phyloP scores from a whole-genome alignment of 768 basidiomycete genomes.

The Galerina marginata region DNA sequence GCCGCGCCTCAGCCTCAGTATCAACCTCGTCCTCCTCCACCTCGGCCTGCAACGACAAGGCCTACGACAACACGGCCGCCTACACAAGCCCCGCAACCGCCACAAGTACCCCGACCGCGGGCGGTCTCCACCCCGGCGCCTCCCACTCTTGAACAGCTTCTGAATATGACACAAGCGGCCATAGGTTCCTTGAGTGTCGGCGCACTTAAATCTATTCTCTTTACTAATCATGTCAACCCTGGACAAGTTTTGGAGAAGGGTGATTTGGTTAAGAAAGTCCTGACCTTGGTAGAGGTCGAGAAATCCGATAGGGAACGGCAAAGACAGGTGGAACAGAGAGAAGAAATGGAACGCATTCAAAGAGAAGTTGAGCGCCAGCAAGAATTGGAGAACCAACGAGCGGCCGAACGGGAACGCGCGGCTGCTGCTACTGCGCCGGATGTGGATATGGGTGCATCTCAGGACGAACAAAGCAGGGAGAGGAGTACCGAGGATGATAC shows the following conservation, averaged over 20 bases:
- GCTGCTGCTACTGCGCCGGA: slow-evolving; percentile 11
- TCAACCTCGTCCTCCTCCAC: slow-evolving; percentile 19
- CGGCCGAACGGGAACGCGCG: slow-evolving; percentile 35
- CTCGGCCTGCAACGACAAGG: slow-evolving; percentile 27
- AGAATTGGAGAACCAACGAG: slow-evolving; percentile 44
- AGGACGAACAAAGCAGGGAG: slow-evolving; percentile 13
- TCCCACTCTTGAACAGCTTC: slow-evolving; percentile 72
- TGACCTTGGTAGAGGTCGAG: slow-evolving; percentile 68
- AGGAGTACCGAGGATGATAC: neutral
- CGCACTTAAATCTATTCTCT: slow-evolving; percentile 79
- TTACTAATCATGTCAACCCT: slow-evolving; percentile 81
- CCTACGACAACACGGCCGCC: slow-evolving; percentile 21
- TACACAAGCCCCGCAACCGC: slow-evolving; percentile 22
- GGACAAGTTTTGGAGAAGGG: slow-evolving; percentile 84
- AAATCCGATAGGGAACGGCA: slow-evolving; percentile 55
- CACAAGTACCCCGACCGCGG: slow-evolving; percentile 43
- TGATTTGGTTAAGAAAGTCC: slow-evolving; percentile 78
- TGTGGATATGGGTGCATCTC: slow-evolving; percentile 22
- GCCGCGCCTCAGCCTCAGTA: slow-evolving; percentile 7
- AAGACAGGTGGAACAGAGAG: slow-evolving; percentile 48
- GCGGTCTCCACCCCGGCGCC: slow-evolving; percentile 49
- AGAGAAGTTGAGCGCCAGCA: slow-evolving; percentile 44
- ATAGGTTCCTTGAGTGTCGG: slow-evolving; percentile 70
- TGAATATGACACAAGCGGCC: slow-evolving; percentile 61
- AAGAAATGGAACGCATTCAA: slow-evolving; percentile 47